phyloP scores from a whole-genome alignment of 306 rosid genomes.

The Trifolium fragiferum region DNA sequence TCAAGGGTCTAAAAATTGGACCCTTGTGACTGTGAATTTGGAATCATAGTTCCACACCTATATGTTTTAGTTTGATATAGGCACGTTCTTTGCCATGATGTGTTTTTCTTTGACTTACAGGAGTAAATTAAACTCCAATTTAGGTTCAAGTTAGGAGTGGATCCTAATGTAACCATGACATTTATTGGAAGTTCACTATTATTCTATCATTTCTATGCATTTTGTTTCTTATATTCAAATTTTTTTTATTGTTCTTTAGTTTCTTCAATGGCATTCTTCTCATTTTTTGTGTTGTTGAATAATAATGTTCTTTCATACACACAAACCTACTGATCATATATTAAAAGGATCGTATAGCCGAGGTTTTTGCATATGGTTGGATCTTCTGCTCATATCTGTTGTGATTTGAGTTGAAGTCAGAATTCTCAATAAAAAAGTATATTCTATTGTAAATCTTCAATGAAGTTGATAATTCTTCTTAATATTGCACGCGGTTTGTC shows the following conservation, averaged over 20 bases:
- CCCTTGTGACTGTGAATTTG: constrained; percentile 54
- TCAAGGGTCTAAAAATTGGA: constrained; percentile 62
- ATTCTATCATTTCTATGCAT: constrained; percentile 31
- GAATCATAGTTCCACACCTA: constrained; percentile 65
- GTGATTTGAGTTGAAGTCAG: too few relatives aligned
- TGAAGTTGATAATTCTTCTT: too few relatives aligned
- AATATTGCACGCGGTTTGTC: too few relatives aligned
- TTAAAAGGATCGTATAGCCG: too few relatives aligned
- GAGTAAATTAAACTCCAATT: constrained; percentile 58
- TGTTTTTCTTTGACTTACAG: constrained; percentile 45
- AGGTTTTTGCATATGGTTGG: too few relatives aligned
- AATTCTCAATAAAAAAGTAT: too few relatives aligned
- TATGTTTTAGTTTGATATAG: constrained; percentile 70
- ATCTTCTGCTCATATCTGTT: too few relatives aligned
- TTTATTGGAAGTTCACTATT: constrained; percentile 25
- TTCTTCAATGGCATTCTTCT: background rate
- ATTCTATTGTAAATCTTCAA: too few relatives aligned
- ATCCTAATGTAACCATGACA: constrained; percentile 62
- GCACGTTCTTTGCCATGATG: constrained; percentile 65
- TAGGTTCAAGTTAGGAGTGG: constrained; percentile 68
- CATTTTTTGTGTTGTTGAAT: too few relatives aligned
- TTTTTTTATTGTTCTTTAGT: background rate
- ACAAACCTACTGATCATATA: too few relatives aligned
- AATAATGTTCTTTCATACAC: too few relatives aligned
- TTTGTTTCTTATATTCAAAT: background rate